Evolutionary conservation across 139 green algal genomes (phyloP), one percentile per base, ranked within the genome.

Genomic region (Chlamydomonas sp.): DNA sequence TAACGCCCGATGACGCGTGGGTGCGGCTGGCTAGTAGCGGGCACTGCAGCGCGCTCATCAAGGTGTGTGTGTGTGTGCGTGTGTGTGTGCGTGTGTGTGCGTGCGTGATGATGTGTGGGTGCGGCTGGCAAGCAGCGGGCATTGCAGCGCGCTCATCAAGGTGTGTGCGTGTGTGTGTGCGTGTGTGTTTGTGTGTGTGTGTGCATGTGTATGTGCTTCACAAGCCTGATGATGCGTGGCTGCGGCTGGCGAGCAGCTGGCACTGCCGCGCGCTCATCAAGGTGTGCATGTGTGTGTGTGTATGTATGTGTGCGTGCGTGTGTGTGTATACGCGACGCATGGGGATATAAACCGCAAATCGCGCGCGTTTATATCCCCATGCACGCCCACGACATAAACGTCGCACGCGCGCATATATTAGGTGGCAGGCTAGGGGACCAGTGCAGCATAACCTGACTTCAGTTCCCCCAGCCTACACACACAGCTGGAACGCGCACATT

Each of bases 231-330:
- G 59, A 10, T 5, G 59, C 59, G 5, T 66, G 59, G 59, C 59
- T 48, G 8, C 31, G 31, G 31, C 59, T 66, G 31, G 59, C 26
- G 8, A 66, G 31, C 10, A 10, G 26, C 10, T 30, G 59, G 31
- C 59, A 66, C 59, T 66, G 59, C 59, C 39, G 59, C 29, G 59
- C 33, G 4, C 59, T 66, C 31, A 43, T 66, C 31, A 66, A 66
- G 59, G 59, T 66, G 29, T 13, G 31, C 50, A 22, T 6, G 29
- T 28, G 50, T 6, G 50, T 35, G 5, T 8, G 50, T 5, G 29
- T 28, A 20, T 34, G 50, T 5, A 35, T 35, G 31, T 34, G 50
- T 20, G 31, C 31, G 50, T 20, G 5, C 5, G 13, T 28, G 24
- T 8, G 24, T n/a, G 31, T 6, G 5, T 20, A 6, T 10, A 8